A percentile compares a stretch with the other conserved stretches of the same genome.
Evolutionary conservation across 2,329 filamentous ascomycete genomes (phyloP).

Genomic region (Claviceps paspali): DNA sequence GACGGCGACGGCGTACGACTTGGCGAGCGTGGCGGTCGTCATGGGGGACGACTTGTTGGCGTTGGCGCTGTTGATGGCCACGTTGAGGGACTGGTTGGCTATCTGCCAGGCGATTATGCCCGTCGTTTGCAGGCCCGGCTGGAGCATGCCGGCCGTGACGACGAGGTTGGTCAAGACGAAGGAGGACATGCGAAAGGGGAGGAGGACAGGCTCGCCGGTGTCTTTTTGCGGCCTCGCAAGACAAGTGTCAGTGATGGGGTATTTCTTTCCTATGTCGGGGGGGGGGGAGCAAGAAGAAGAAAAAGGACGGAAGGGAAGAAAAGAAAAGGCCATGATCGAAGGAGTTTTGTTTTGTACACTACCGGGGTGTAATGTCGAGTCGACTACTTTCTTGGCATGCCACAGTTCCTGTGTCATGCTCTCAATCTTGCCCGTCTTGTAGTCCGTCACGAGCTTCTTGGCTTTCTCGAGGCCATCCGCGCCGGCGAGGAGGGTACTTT

Average conservation of each 20-base stretch:
- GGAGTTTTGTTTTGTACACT: too few relatives aligned
- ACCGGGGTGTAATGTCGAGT: constrained; percentile 93
- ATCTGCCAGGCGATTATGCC: constrained; percentile 92
- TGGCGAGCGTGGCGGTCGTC: constrained; percentile 60
- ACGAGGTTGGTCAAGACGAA: constrained; percentile 89
- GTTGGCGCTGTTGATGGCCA: constrained; percentile 94
- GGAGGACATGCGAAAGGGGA: constrained; percentile 95
- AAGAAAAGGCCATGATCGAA: too few relatives aligned
- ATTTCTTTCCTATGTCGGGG: background rate
- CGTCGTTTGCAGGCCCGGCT: constrained; percentile 64
- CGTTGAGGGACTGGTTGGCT: constrained; percentile 93
- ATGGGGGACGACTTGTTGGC: constrained; percentile 94
- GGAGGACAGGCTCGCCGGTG: constrained; percentile 78
- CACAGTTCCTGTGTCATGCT: constrained; percentile 84
- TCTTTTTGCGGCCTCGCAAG: constrained; percentile 35
- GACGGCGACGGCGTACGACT: constrained; percentile 87
- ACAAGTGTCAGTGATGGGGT: background rate
- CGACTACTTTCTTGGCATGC: constrained; percentile 92
- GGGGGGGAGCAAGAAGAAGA: background rate
- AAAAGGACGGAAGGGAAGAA: too few relatives aligned
- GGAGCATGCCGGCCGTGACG: constrained; percentile 94
- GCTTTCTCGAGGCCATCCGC: constrained; percentile 67
- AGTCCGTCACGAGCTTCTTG: constrained; percentile 65
- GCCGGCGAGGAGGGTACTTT: constrained; percentile 74
- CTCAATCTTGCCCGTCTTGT: constrained; percentile 69